Conservation (phyloP, 441 rosid species). For the Hura crepitans region DNA sequence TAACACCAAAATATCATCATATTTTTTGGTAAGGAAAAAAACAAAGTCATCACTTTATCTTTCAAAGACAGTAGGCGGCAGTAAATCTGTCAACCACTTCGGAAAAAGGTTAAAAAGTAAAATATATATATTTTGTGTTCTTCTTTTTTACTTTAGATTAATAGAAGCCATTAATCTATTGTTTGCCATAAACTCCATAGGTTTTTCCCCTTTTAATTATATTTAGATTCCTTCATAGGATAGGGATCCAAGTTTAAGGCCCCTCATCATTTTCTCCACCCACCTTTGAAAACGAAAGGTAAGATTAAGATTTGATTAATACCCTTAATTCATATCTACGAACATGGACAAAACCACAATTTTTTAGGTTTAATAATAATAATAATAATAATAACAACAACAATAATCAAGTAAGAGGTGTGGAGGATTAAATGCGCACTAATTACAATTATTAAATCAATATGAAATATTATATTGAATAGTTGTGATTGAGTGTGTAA, state of each 20-base stretch:
- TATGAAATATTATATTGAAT: too few species aligned
- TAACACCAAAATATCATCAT: neutral
- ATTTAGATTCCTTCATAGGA: neutral
- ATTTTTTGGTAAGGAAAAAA: too few species aligned
- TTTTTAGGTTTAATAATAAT: neutral
- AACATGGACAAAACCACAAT: neutral
- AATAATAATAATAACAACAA: neutral
- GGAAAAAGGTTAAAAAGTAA: neutral
- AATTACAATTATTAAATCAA: neutral
- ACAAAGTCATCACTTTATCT: neutral
- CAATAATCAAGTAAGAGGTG: neutral
- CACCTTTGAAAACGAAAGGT: slow-evolving; percentile 11
- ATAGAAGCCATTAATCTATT: neutral
- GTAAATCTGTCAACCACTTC: slow-evolving; percentile 12
- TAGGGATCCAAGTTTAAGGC: slow-evolving; percentile 13
- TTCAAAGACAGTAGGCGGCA: neutral
- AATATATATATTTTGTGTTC: slow-evolving; percentile 4
- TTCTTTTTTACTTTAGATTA: neutral
- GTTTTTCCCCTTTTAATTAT: neutral
- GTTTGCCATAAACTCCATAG: neutral
- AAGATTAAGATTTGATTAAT: neutral
- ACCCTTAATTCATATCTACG: neutral
- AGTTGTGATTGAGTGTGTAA: too few species aligned
- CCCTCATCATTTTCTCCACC: slow-evolving; percentile 29
- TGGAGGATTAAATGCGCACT: neutral